A percentile compares a stretch with the other conserved stretches of the same genome.
Evolutionary conservation across 2,329 filamentous ascomycete genomes (phyloP).

Genomic region (Penicillium hesseltinei): DNA sequence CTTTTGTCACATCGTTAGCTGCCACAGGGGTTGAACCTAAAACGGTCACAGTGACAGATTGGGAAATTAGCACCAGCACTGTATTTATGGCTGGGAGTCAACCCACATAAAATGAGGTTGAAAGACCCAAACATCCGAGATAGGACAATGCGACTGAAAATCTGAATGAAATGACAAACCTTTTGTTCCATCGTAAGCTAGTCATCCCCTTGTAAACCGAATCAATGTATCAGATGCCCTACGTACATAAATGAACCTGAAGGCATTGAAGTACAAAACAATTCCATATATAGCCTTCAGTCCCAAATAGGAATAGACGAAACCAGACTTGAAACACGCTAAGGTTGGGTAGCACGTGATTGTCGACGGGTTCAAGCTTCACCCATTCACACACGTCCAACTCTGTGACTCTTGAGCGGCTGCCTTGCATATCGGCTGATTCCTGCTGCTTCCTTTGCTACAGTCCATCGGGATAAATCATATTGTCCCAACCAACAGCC

Average conservation of each 20-base stretch:
- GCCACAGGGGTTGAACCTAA: constrained; percentile 4
- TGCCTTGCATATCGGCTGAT: constrained; percentile 4
- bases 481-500: background rate
- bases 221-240: background rate
- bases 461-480: background rate
- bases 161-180: background rate
- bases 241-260: background rate
- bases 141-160: background rate
- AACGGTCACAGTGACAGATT: constrained; percentile 27
- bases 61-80: constrained; percentile 25
- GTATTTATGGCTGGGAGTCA: constrained; percentile 14
- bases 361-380: constrained; percentile 16
- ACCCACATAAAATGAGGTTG: background rate
- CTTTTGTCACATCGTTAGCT: constrained; percentile 1
- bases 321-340: constrained; percentile 33
- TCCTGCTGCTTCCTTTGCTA: constrained; percentile 7
- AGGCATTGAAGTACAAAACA: background rate
- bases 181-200: background rate
- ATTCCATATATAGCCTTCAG: background rate
- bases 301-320: constrained; percentile 17
- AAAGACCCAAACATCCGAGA: background rate
- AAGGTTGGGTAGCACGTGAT: background rate
- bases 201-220: background rate
- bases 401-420: constrained; percentile 8
- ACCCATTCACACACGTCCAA: constrained; percentile 15